These are phyloP conservation scores for Echium plantagineum DNA, from an alignment of 257 asterid species.

Conservation along the genomic window DNA sequence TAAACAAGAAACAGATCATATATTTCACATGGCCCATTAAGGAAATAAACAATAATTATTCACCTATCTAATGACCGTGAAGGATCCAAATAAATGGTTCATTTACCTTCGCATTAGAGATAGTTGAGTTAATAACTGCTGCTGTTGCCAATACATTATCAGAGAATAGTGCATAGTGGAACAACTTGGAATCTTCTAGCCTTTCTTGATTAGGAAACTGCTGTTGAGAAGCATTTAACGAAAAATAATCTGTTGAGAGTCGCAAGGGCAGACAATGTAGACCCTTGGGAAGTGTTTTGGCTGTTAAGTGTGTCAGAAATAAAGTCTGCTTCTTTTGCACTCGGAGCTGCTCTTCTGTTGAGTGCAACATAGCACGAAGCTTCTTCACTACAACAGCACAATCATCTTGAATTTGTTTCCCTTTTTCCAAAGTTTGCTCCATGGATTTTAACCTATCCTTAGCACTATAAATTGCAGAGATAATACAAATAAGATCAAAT, in stretches of 20 bases:
- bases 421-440: conserved; percentile 71
- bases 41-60: too few species aligned
- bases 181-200: conserved; percentile 50
- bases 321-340: conserved; percentile 49
- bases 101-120: conserved; percentile 65
- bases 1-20: too few species aligned
- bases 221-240: conserved; percentile 46
- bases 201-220: conserved; percentile 47
- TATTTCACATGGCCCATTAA: too few species aligned
- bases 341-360: conserved; percentile 55
- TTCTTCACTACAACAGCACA: conserved; percentile 47
- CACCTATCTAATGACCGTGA: background rate
- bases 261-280: conserved; percentile 68
- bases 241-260: conserved; percentile 49
- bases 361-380: conserved; percentile 58
- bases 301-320: conserved; percentile 50
- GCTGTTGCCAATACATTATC: conserved; percentile 88
- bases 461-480: conserved; percentile 37
- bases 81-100: conserved; percentile 2
- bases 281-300: conserved; percentile 60
- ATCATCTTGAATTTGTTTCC: conserved; percentile 74
- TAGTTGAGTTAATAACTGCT: conserved; percentile 78
- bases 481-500: background rate
- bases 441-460: conserved; percentile 56
- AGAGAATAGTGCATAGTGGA: conserved; percentile 87